A percentile compares a stretch with the other conserved stretches of the same genome.
phyloP scores from a whole-genome alignment of 441 rosid species.

The Adansonia madagascariensis region DNA sequence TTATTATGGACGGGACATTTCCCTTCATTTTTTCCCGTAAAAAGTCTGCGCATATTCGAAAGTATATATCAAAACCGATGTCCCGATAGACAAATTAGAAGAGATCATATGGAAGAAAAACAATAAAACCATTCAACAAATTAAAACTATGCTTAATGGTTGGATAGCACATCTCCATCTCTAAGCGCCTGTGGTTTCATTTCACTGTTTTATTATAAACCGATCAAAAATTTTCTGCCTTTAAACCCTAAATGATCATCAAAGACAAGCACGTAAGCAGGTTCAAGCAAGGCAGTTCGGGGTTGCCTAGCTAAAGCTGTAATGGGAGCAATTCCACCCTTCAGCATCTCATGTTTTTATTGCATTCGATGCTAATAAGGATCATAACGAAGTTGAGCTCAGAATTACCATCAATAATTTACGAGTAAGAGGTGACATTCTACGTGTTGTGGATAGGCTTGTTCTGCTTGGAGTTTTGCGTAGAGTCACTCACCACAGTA shows the following conservation, averaged over 20 bases:
- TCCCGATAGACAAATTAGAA: background rate
- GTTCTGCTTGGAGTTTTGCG: slow-evolving; percentile 58
- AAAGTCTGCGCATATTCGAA: background rate
- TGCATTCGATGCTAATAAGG: slow-evolving; percentile 62
- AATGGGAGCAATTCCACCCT: slow-evolving; percentile 4
- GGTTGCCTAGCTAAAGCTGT: no score
- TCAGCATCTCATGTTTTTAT: slow-evolving; percentile 44
- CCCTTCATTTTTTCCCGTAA: background rate
- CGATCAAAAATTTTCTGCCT: no score
- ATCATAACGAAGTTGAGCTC: slow-evolving; percentile 45
- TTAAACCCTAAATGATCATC: no score
- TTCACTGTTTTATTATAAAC: no score
- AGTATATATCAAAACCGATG: background rate
- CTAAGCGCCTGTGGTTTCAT: no score
- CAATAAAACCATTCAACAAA: background rate
- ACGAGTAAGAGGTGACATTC: slow-evolving; percentile 50
- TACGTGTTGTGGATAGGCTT: slow-evolving; percentile 50
- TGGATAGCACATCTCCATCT: slow-evolving; percentile 32
- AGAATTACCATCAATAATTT: slow-evolving; percentile 35
- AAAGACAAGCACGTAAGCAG: no score
- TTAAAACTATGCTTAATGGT: slow-evolving; percentile 14
- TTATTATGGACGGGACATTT: background rate
- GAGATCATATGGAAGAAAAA: background rate
- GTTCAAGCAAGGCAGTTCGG: no score
- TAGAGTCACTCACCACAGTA: slow-evolving; percentile 54